phyloP scores from a whole-genome alignment of 768 basidiomycete species.

The Auriscalpium orientale region DNA sequence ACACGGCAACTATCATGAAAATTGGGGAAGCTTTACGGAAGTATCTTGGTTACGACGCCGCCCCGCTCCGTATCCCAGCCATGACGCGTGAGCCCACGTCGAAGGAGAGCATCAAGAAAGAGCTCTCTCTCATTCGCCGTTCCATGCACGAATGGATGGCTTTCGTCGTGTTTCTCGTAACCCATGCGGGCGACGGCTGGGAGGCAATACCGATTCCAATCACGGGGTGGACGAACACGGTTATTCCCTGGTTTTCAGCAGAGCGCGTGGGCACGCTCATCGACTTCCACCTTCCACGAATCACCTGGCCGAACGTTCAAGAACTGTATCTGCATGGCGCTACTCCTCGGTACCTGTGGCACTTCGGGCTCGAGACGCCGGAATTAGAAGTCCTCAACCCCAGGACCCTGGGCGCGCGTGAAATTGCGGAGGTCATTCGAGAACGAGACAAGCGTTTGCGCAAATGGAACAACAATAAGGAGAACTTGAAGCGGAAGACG shows the following conservation, averaged over 20 bases:
- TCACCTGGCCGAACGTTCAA: neutral
- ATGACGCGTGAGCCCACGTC: too few species aligned
- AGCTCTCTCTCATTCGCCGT: neutral
- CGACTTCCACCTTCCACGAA: neutral
- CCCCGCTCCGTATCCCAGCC: too few species aligned
- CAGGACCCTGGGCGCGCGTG: neutral
- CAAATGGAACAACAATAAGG: neutral
- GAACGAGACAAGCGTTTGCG: neutral
- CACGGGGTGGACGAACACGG: neutral
- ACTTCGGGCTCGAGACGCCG: neutral
- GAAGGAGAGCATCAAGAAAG: too few species aligned
- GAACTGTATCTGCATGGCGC: neutral
- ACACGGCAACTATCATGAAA: too few species aligned
- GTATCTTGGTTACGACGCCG: too few species aligned
- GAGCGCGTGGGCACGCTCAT: neutral
- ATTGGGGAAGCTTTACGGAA: too few species aligned
- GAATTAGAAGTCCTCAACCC: neutral
- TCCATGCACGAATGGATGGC: neutral
- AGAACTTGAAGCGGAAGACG: neutral
- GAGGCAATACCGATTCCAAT: neutral
- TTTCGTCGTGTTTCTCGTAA: neutral
- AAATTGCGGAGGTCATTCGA: neutral
- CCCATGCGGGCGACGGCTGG: neutral
- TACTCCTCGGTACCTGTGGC: neutral
- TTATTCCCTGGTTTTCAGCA: neutral